phyloP scores from a whole-genome alignment of 2,329 filamentous ascomycete species.

The Diplodia sapinea region DNA sequence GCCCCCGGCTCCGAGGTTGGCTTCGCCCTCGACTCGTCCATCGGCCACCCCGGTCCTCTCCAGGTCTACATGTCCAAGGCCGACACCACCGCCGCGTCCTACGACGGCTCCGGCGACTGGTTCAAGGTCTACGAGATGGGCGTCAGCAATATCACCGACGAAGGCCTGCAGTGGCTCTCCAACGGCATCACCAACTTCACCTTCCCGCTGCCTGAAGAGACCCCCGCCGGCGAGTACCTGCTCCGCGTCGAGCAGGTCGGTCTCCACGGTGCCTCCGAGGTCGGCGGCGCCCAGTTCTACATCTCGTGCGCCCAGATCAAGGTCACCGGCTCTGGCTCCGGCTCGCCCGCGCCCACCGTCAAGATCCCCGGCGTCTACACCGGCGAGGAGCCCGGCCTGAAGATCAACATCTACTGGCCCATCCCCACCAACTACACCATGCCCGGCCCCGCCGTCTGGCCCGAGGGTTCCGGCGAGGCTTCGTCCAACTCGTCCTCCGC shows the following conservation, averaged over 20 bases:
- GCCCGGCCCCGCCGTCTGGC: conserved; percentile 42
- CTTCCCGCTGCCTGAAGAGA: conserved; percentile 51
- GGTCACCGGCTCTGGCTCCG: conserved; percentile 50
- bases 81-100: conserved; percentile 69
- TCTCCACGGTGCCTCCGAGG: conserved; percentile 36
- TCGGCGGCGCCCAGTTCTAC: conserved; percentile 42
- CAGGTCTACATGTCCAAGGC: conserved; percentile 53
- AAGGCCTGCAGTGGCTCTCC: conserved; percentile 49
- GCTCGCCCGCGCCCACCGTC: conserved; percentile 53
- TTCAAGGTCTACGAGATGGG: conserved; percentile 45
- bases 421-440: conserved; percentile 43
- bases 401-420: conserved; percentile 52
- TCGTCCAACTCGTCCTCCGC: neutral
- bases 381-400: conserved; percentile 55
- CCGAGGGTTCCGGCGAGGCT: neutral
- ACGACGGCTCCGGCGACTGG: conserved; percentile 67
- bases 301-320: conserved; percentile 54
- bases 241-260: conserved; percentile 46
- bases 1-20: conserved; percentile 51
- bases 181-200: conserved; percentile 41
- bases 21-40: conserved; percentile 58
- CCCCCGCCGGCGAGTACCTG: conserved; percentile 50
- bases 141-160: conserved; percentile 37
- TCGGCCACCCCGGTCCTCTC: conserved; percentile 50
- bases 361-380: conserved; percentile 59